Base-by-base conservation (phyloP, 805 yeast genomes). In the Lachancea dasiensis region DNA sequence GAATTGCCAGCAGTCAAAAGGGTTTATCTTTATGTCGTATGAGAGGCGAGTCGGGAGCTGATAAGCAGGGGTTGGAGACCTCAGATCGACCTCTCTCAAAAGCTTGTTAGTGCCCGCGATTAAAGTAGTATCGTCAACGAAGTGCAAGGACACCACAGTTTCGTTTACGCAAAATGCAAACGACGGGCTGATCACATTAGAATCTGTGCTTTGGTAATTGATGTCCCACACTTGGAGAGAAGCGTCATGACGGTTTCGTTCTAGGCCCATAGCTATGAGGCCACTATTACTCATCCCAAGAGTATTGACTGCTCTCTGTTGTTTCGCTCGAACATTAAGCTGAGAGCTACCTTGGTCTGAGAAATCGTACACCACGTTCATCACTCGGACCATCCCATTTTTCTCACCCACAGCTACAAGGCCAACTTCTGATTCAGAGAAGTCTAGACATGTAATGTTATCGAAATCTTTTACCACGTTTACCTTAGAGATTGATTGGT, bases 221-320 rank as follows among this genome's bases (percentile, higher is more conserved):
- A 84, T 67, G 54, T 86, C 86, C 89, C 92, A 89, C 4, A 89
- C 68, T 47, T 82, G 82, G 30, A 89, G 62, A 16, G 90, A 79
- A 41, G 77, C 74, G 49, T 84, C 94, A 46, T 76, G 84, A 37
- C 87, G 69, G 15, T 81, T 80, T 47, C 85, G 75, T 45, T 86
- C 96, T 41, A 80, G 71, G 1, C 94, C 95, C 25, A 81, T 75
- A 0, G 86, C 95, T 4, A 87, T 65, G 21, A 82, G 58, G 1
- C 82, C 82, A 21, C 68, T 65, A 18, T 69, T 64, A 52, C 77
- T 84, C 61, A 87, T 82, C 1, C 89, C 72, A 2, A 86, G 49
- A 0, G 89, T 61, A 49, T 85, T 86, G 48, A 94, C 81, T 1
- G 90, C 81, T 39, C 95, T 66, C 14, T 75, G 68, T 43, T 79